phyloP scores from a whole-genome alignment of 768 basidiomycete genomes.

The Psilocybe tampanensis region DNA sequence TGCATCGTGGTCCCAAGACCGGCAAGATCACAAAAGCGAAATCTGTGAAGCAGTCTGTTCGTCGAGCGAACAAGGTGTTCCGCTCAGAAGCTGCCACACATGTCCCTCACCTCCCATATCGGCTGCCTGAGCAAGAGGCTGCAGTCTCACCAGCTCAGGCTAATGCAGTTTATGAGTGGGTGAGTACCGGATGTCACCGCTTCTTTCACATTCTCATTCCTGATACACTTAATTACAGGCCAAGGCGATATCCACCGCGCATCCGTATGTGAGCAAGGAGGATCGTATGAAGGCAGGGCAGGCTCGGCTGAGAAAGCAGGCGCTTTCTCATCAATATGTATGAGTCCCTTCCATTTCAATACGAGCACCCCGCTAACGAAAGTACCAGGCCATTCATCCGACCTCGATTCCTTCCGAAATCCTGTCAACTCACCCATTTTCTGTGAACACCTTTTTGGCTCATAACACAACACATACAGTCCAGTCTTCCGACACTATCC shows the following conservation, averaged over 20 bases:
- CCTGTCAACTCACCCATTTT: no score
- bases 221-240: not conserved
- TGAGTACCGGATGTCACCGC: not conserved
- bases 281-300: not conserved
- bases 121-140: not conserved
- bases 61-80: conserved; percentile 1
- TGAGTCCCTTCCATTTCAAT: not conserved
- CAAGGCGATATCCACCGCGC: not conserved
- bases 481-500: not conserved
- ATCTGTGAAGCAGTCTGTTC: conserved; percentile 1
- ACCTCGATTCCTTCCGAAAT: no score
- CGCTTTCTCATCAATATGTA: not conserved
- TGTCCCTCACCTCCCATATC: not conserved
- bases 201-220: not conserved
- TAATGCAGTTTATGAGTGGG: not conserved
- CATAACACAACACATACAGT: not conserved
- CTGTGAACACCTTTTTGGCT: no score
- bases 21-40: not conserved
- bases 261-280: conserved; percentile 1
- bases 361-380: no score
- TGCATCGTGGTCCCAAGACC: conserved; percentile 1
- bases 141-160: not conserved
- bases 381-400: no score
- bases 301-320: not conserved
- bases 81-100: not conserved